phyloP scores from a whole-genome alignment of 495 filamentous ascomycete species.

The Astrothelium subdiscretum region DNA sequence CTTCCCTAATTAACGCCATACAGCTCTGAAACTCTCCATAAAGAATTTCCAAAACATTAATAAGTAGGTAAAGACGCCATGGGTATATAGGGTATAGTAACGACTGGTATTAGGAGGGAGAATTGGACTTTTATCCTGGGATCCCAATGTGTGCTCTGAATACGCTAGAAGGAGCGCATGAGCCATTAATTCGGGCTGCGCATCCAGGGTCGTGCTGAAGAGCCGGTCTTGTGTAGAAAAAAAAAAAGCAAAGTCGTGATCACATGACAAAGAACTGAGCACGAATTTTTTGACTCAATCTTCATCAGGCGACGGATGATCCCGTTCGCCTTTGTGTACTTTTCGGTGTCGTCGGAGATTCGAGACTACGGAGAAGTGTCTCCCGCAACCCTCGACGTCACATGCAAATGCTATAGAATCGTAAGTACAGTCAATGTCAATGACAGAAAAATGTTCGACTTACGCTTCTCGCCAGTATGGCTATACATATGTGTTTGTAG shows the following conservation, averaged over 20 bases:
- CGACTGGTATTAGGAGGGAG: background rate
- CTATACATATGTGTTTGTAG: constrained; percentile 98
- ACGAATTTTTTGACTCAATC: constrained; percentile 3
- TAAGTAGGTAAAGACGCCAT: background rate
- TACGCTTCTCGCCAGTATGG: constrained; percentile 98
- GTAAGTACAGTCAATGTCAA: constrained; percentile 27
- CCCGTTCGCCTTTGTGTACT: constrained; percentile 79
- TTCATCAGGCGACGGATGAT: constrained; percentile 31
- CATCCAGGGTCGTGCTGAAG: constrained; percentile 9
- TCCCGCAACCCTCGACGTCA: constrained; percentile 88
- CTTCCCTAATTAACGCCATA: constrained; percentile 1
- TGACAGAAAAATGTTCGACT: constrained; percentile 33
- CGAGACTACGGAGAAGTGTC: constrained; percentile 95
- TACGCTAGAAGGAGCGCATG: background rate
- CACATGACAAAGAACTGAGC: background rate
- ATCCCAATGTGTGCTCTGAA: background rate
- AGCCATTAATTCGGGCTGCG: background rate
- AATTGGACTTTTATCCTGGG: background rate
- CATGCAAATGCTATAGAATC: constrained; percentile 69
- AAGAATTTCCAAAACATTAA: background rate
- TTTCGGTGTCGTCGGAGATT: constrained; percentile 92
- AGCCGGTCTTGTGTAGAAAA: constrained; percentile 1
- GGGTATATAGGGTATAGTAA: background rate
- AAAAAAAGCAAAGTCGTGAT: constrained; percentile 1
- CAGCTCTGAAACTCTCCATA: background rate